A percentile compares a stretch with the other conserved stretches of the same genome.
Conservation (phyloP, 2,329 filamentous ascomycete species). For the Pyrenophora teres region DNA sequence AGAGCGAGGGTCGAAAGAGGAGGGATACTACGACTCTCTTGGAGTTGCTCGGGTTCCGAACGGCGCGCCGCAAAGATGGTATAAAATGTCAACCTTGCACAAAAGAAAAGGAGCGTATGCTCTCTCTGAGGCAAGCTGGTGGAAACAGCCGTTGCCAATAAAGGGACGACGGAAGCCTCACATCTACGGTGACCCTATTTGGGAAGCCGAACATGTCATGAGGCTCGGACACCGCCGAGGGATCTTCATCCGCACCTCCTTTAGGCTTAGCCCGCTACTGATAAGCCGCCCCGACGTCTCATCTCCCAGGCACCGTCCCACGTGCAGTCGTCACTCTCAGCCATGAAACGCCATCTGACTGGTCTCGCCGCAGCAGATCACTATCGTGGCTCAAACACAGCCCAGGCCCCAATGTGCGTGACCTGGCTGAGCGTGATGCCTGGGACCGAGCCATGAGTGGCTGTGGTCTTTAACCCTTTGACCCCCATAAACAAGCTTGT, state of each 20-base stretch:
- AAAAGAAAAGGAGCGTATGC: no score
- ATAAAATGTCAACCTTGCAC: no score
- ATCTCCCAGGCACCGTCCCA: constrained; percentile 18
- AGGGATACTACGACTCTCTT: no score
- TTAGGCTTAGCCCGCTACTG: constrained; percentile 6
- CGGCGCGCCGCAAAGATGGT: no score
- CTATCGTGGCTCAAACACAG: constrained; percentile 39
- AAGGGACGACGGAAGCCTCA: no score
- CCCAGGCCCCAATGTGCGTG: constrained; percentile 34
- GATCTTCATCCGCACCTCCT: not conserved
- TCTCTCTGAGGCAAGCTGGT: no score
- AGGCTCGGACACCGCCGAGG: constrained; percentile 5
- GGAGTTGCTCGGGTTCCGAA: no score
- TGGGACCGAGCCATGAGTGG: constrained; percentile 42
- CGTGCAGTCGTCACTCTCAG: constrained; percentile 15
- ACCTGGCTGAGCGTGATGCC: constrained; percentile 29
- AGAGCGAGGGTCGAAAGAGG: no score
- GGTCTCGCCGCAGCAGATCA: constrained; percentile 23
- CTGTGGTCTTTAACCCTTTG: constrained; percentile 27
- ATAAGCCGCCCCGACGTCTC: constrained; percentile 13
- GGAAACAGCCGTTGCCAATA: no score
- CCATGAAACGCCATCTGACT: constrained; percentile 14
- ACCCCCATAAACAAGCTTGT: constrained; percentile 10
- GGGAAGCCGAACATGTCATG: not conserved
- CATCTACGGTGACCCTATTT: no score